Base-by-base conservation (phyloP, 306 rosid species). In the Medicago truncatula region DNA sequence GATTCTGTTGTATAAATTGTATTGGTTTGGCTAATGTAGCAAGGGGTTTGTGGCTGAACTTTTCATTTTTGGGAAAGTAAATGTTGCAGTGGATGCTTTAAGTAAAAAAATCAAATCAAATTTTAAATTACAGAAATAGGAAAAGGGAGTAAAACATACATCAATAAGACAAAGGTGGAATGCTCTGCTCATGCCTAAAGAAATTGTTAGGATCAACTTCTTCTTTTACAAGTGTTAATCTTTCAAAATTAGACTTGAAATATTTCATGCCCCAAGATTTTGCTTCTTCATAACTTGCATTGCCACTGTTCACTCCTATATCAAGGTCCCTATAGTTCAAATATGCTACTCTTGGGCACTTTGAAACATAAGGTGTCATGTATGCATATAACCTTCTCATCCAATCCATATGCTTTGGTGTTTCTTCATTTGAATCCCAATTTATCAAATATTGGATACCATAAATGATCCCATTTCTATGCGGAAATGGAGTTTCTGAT, bases 271-370 rank as follows among this genome's bases (percentile, higher is more conserved):
- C 88, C 88, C 89, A 89, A 76, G 53, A 40, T 20, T 74, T 77
- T 70, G 83, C 83, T 41, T 83, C 80, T 25, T 49, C 53, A 53
- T 62, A 84, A 73, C 71, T 80, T 52, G 80, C 71, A 38, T 81
- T 75, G 7, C 65, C 80, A 40, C 52, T 49, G 68, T 85, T 83
- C 34, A 63, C 31, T 15, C 91, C 89, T 56, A 89, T 58, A 57
- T 84, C 85, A 80, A 89, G 90, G 63, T 85, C 89, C 79, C 84
- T 90, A 8, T 85, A 90, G 60, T 88, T 88, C 66, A 86, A 83
- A 70, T 86, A 90, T 46, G 92, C 86, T 54, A 67, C 87, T 60
- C 87, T 86, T 12, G 89, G 96, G 63, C 34, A 6, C 40, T 44
- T 81, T 25, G 93, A 88, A 62, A 88, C 96, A 76, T 66, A 88